Evolutionary conservation across 148 eudicot species (phyloP).

Genomic region (Suaeda aralocaspica): DNA sequence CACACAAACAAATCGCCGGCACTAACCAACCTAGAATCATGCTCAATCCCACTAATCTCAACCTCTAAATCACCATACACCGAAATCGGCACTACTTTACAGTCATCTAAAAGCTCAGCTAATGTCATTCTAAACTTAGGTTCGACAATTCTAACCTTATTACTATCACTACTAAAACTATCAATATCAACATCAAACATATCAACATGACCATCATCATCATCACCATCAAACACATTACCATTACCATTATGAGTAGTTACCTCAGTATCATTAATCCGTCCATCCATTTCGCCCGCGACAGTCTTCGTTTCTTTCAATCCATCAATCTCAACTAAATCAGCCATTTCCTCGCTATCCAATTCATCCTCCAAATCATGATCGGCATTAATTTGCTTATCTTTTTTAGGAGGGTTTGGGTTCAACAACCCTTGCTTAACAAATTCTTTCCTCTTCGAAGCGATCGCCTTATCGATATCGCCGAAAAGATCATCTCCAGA

Average conservation of each 20-base stretch:
- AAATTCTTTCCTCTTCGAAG: conserved; percentile 66
- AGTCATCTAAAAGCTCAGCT: conserved; percentile 91
- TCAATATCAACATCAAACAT: conserved; percentile 68
- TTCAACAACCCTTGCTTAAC: conserved; percentile 73
- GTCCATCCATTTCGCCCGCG: conserved; percentile 30
- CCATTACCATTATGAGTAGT: conserved; percentile 5
- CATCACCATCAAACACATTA: background rate
- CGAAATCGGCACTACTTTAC: conserved; percentile 81
- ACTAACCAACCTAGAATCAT: conserved; percentile 80
- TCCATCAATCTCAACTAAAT: conserved; percentile 78
- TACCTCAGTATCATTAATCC: conserved; percentile 16
- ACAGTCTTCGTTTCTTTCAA: conserved; percentile 45
- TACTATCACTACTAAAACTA: conserved; percentile 41
- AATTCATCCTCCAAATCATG: conserved; percentile 41
- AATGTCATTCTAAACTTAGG: conserved; percentile 83
- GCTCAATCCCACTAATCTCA: conserved; percentile 80
- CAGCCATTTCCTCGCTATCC: conserved; percentile 67
- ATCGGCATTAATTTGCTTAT: conserved; percentile 1
- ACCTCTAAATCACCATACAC: conserved; percentile 87
- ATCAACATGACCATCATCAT: conserved; percentile 25
- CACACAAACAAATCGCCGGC: conserved; percentile 94
- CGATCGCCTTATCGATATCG: conserved; percentile 75
- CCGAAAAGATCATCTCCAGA: conserved; percentile 74
- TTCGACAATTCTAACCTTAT: conserved; percentile 64
- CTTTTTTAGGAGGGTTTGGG: conserved; percentile 51